Evolutionary conservation across 352 stramenopile genomes (phyloP), one percentile per base, ranked within the genome.

Genomic region (Globisporangium echinulatum): DNA sequence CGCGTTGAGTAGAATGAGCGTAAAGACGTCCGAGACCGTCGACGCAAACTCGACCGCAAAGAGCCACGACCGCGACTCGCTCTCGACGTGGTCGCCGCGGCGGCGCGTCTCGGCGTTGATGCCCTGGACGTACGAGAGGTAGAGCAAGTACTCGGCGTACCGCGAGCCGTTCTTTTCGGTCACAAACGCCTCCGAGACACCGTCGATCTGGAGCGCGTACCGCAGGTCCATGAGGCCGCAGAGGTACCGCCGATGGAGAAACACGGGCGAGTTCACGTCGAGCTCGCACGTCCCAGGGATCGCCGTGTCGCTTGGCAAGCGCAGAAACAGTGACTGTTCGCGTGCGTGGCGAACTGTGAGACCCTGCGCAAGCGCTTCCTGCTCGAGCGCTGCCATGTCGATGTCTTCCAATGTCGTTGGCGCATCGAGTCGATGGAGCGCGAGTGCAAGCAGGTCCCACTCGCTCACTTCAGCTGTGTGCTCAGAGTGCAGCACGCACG

Each of bases 151-250:
- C 13, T 74, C 69, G 25, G 79, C 71, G 36, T 87, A 71, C 10
- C 75, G 65, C 33, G 67, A 68, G 3, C 82, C 80, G 49, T 72
- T 75, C 54, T 88, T 85, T 33, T 86, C 75, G 47, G 82, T 60
- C 14, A 97, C 82, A 72, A 99, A 98, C 19, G 69, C 69, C 49
- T 92, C 80, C 0, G 82, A 89, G 64, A 98, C 97, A n/a, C 94
- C 94, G 56, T 97, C 85, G 25, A 99, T 98, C 71, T 99, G 98
- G 11, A 99, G 76, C 8, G 98, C 95, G 66, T 98, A 99, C 43
- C 98, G 97, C 44, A 99, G 77, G 79, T 99, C 97, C 46, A 96
- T 76, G n/a, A 99, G 85, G 3, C 97, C 96, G 14, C 92, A 96
- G 65, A 94, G 97, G 61, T 99, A 99, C 19, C 96, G 81, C 15